A percentile compares a stretch with the other conserved stretches of the same genome.
phyloP scores from a whole-genome alignment of 768 basidiomycete species.

The Xerocomus brunneocitrinus region DNA sequence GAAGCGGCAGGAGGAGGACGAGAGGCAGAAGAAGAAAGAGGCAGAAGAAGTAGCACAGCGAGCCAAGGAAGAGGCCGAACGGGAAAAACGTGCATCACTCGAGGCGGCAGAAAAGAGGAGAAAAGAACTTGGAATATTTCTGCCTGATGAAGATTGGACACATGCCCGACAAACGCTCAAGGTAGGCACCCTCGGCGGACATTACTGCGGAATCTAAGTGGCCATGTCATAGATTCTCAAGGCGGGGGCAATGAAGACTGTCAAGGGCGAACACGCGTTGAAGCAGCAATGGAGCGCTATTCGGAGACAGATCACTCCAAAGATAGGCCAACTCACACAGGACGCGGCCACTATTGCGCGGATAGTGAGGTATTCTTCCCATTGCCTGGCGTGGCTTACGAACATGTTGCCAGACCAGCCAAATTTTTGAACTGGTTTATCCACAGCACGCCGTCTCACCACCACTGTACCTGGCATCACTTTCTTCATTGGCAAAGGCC shows the following conservation, averaged over 20 bases:
- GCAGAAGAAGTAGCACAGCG: conserved; percentile 29
- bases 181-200: conserved; percentile 35
- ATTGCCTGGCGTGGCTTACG: conserved; percentile 11
- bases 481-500: conserved; percentile 85
- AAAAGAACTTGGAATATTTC: conserved; percentile 46
- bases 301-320: conserved; percentile 79
- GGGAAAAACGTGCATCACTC: conserved; percentile 34
- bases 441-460: conserved; percentile 27
- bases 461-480: conserved; percentile 64
- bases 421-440: conserved; percentile 41
- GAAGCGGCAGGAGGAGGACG: conserved; percentile 39
- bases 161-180: conserved; percentile 48
- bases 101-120: conserved; percentile 38
- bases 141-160: conserved; percentile 62
- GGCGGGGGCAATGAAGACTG: conserved; percentile 52
- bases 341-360: conserved; percentile 54
- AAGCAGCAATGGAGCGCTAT: conserved; percentile 62
- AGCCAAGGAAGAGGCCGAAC: conserved; percentile 32
- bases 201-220: conserved; percentile 22
- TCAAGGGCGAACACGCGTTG: conserved; percentile 53
- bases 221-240: conserved; percentile 51
- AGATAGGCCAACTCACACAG: conserved; percentile 83
- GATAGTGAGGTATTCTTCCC: conserved; percentile 47
- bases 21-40: conserved; percentile 34
- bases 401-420: conserved; percentile 31